Conservation (phyloP, 441 rosid species). For the Gossypium schwendimanii region DNA sequence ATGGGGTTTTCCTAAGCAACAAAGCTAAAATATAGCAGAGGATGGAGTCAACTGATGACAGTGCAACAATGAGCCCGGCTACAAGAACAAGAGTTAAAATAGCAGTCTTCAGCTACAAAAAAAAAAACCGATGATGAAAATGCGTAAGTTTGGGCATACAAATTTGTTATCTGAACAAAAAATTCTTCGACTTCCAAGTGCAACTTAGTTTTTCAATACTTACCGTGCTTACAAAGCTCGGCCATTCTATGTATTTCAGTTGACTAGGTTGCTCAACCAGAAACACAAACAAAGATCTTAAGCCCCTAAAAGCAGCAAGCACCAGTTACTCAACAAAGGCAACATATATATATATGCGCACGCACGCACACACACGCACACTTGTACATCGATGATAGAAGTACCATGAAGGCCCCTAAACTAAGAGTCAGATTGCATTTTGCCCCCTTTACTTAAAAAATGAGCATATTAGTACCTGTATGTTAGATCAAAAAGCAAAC, state of each 20-base stretch:
- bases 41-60: slow-evolving; percentile 62
- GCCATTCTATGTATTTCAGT: slow-evolving; percentile 84
- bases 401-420: no score
- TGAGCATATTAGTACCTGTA: no score
- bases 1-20: slow-evolving; percentile 50
- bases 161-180: neutral
- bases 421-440: no score
- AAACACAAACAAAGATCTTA: slow-evolving; percentile 33
- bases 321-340: slow-evolving; percentile 1
- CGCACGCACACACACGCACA: neutral
- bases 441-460: no score
- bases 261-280: slow-evolving; percentile 56
- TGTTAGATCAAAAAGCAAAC: no score
- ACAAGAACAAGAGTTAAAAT: slow-evolving; percentile 64
- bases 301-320: slow-evolving; percentile 39
- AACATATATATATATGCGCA: neutral
- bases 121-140: slow-evolving; percentile 6
- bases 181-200: neutral
- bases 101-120: slow-evolving; percentile 77
- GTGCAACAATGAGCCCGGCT: slow-evolving; percentile 63
- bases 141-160: neutral
- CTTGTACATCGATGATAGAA: neutral
- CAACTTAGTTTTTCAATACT: neutral
- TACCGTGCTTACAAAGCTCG: slow-evolving; percentile 70
- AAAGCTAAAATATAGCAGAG: slow-evolving; percentile 53